Base-by-base conservation (phyloP, 2,329 filamentous ascomycete genomes). In the Thyridium curvatum region DNA sequence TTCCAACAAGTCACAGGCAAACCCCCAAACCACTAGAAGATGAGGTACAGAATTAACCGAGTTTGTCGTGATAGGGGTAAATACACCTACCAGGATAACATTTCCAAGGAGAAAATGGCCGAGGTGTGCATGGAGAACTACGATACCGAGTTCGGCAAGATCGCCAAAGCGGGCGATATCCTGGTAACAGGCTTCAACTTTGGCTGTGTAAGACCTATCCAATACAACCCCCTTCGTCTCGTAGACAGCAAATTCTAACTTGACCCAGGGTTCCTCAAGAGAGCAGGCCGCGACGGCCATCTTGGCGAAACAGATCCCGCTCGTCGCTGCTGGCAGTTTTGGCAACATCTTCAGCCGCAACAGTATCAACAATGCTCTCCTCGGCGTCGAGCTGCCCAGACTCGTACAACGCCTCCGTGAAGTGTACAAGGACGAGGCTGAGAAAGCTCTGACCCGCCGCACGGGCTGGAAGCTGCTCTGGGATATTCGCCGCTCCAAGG, bases 101-200 rank as follows among this genome's bases (percentile, higher is more conserved):
- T 97, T 1, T 66, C 84, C 0, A 68, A 64, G 1, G 83, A 87
- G 44, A 79, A 79, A 41, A 96, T 97, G 91, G 87, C 88, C 0
- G 69, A 85, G 48, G 89, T 90, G 1, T 90, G 85, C 61, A 96
- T 97, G 89, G 76, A 84, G 58, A 97, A 97, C 71, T 97, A 95
- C 64, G 91, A 97, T 56, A 64, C 74, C 0, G 58, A 68, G 0
- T 96, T 96, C 57, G 60, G 71, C 9, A 59, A 64, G 1, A 68
- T 82, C 29, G 82, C 84, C 34, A 74, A 74, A 46, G 56, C 76
- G 0, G 80, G 79, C 35, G 90, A 97, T 52, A 86, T 96, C 39
- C 74, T 96, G 1, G 89, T 96, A 1, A 66, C 82, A 0, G 89
- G 89, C 26, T 93, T 82, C 68, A 94, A 94, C 68, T 95, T 96